Evolutionary conservation across 495 filamentous ascomycete genomes (phyloP), one percentile per base, ranked within the genome.

Genomic region (Aspergillus ostianus): DNA sequence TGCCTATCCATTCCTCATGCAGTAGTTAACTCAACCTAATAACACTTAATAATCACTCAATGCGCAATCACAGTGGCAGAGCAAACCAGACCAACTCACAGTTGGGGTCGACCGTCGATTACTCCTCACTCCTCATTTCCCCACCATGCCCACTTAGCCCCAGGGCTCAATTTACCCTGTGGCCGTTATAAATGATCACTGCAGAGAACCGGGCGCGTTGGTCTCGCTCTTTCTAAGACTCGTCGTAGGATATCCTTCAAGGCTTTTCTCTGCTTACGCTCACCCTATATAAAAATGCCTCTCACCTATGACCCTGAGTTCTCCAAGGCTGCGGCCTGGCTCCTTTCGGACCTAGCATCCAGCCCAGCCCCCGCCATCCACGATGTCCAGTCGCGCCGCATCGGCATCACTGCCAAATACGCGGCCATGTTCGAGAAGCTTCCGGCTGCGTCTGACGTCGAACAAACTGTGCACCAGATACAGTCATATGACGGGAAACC

Each of bases 261-360:
- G 36, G 36, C 36, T 32, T 32, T 32, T 8, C 7, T 12, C 9
- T 50, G 26, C 30, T 30, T 12, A 20, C 23, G 1, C n/a, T 46
- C 20, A 12, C 19, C 10, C 30, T 46, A 44, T 44, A 32, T 32
- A 32, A 32, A 32, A 59, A 67, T 67, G 61, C 47, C 61, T 56
- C 61, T 67, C 21, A 54, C 47, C 47, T 56, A 32, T 30, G 60
- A 66, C 27, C 57, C 64, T 7, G 47, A 29, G 13, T 63, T 60
- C 53, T 13, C 54, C 23, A 13, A 59, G 36, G 58, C 64, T 32
- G 53, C 57, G 41, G 55, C 47, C 4, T 51, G 48, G 8, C 30
- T 65, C 41, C 41, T 65, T 17, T 23, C 52, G 27, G 13, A 26
- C 3, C 46, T 9, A 23, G 59, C 56, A 12, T 41, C 32, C 2